phyloP scores from a whole-genome alignment of 768 basidiomycete genomes.

The Boletus coccyginus region DNA sequence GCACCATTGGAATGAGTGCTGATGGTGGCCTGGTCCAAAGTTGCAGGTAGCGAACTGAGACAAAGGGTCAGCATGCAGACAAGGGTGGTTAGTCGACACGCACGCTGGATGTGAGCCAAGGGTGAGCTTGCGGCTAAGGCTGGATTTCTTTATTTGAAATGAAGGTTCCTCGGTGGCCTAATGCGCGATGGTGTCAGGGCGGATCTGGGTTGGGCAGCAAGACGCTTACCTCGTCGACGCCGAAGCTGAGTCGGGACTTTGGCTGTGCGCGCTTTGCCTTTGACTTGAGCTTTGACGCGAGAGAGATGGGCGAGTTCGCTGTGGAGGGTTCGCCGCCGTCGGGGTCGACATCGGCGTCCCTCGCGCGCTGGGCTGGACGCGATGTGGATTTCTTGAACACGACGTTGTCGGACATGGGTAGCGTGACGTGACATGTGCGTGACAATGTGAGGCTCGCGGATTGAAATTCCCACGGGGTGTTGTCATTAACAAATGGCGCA shows the following conservation, averaged over 20 bases:
- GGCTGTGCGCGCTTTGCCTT: conserved; percentile 64
- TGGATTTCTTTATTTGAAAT: conserved; percentile 82
- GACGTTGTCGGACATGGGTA: conserved; percentile 26
- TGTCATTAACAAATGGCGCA: conserved; percentile 21
- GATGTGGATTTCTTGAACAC: conserved; percentile 44
- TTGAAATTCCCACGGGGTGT: conserved; percentile 28
- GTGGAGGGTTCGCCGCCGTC: neutral
- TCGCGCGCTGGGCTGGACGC: conserved; percentile 38
- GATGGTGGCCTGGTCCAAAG: conserved; percentile 57
- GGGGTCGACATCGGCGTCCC: conserved; percentile 34
- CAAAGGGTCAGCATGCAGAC: conserved; percentile 9
- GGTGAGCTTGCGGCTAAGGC: conserved; percentile 62
- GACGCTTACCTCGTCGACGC: conserved; percentile 60
- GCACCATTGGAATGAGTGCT: conserved; percentile 42
- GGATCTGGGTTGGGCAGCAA: conserved; percentile 5
- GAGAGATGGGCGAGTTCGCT: conserved; percentile 50
- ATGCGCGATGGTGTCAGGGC: conserved; percentile 27
- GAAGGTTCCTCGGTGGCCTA: conserved; percentile 60
- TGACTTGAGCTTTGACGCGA: conserved; percentile 68
- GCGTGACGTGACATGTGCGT: conserved; percentile 27
- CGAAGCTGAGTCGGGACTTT: conserved; percentile 76
- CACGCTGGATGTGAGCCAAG: conserved; percentile 56
- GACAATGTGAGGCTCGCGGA: conserved; percentile 5
- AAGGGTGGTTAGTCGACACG: conserved; percentile 6
- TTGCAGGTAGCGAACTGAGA: conserved; percentile 37